phyloP scores from a whole-genome alignment of 2,329 filamentous ascomycete genomes.

The Botryotinia narcissicola region DNA sequence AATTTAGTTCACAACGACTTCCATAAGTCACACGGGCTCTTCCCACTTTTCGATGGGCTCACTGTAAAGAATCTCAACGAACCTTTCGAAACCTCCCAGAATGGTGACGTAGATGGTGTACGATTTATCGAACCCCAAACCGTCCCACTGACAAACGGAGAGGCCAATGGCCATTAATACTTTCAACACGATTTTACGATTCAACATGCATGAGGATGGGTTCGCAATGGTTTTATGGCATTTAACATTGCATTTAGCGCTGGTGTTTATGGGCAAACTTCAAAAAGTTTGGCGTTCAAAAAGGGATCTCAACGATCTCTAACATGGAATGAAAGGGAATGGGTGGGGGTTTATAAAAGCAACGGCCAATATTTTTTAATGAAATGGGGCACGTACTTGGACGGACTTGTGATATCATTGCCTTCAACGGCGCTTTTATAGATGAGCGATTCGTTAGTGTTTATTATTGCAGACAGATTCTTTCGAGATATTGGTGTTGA shows the following conservation, averaged over 20 bases:
- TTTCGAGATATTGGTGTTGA: background rate
- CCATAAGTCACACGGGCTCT: constrained; percentile 78
- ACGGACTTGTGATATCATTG: constrained; percentile 17
- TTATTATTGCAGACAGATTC: background rate
- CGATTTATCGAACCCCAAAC: constrained; percentile 25
- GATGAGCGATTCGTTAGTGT: constrained; percentile 1
- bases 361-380: constrained; percentile 5
- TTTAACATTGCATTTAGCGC: constrained; percentile 38
- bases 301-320: constrained; percentile 37
- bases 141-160: constrained; percentile 29
- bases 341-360: constrained; percentile 19
- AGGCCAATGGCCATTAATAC: constrained; percentile 18
- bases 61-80: constrained; percentile 63
- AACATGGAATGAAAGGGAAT: background rate
- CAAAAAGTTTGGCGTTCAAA: constrained; percentile 40
- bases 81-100: constrained; percentile 30
- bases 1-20: constrained; percentile 91
- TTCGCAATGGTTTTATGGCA: constrained; percentile 19
- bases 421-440: constrained; percentile 23
- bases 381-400: constrained; percentile 5
- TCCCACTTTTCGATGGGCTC: constrained; percentile 80
- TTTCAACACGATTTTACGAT: constrained; percentile 33
- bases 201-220: constrained; percentile 34
- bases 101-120: constrained; percentile 24
- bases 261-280: constrained; percentile 38